phyloP scores from a whole-genome alignment of 2,329 filamentous ascomycete genomes.

The Seiridium unicorne region DNA sequence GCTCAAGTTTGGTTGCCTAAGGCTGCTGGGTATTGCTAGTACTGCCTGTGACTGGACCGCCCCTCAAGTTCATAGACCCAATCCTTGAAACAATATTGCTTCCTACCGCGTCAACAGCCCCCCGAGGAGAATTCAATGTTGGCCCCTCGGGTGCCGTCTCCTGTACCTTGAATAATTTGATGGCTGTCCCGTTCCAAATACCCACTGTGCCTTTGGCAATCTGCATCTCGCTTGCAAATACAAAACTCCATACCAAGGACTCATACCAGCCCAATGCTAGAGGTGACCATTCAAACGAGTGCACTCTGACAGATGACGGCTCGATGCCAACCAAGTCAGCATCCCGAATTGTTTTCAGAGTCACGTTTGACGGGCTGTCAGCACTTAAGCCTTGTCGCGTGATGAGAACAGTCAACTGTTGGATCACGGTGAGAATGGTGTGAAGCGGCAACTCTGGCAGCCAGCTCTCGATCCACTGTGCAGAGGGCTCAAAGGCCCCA shows the following conservation, averaged over 20 bases:
- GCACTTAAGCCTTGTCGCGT: conserved; percentile 45
- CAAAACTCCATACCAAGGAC: conserved; percentile 87
- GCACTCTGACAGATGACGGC: conserved; percentile 70
- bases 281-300: conserved; percentile 93
- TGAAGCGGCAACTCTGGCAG: conserved; percentile 88
- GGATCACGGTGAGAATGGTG: conserved; percentile 76
- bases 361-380: conserved; percentile 42
- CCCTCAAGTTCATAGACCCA: conserved; percentile 73
- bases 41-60: conserved; percentile 25
- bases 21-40: not conserved
- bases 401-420: conserved; percentile 60
- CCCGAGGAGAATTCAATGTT: conserved; percentile 78
- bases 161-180: conserved; percentile 87
- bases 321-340: conserved; percentile 72
- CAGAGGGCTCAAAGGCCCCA: conserved; percentile 72
- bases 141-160: conserved; percentile 79
- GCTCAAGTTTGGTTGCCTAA: too few species aligned
- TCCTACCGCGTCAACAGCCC: conserved; percentile 90
- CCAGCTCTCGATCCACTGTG: conserved; percentile 90
- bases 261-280: conserved; percentile 94
- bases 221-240: conserved; percentile 88
- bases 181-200: conserved; percentile 88
- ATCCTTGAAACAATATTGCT: conserved; percentile 87
- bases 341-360: conserved; percentile 54
- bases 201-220: conserved; percentile 83